phyloP scores from a whole-genome alignment of 2,329 filamentous ascomycete genomes.

The Beauveria australis region DNA sequence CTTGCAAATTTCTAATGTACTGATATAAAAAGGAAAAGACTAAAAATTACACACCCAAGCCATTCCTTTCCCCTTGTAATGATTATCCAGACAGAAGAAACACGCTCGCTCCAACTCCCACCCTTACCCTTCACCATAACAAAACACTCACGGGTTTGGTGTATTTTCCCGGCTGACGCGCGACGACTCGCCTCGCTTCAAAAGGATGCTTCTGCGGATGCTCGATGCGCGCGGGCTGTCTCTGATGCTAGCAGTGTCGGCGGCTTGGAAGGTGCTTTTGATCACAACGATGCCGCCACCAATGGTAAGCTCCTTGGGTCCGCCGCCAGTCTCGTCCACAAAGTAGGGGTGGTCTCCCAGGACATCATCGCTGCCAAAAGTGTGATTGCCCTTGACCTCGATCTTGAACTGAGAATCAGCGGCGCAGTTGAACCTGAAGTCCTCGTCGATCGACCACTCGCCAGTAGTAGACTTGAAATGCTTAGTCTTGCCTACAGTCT shows the following conservation, averaged over 20 bases:
- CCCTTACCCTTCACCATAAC: not conserved
- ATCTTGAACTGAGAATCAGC: slow-evolving; percentile 83
- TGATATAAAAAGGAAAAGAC: not conserved
- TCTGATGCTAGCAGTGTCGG: slow-evolving; percentile 33
- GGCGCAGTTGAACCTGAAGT: slow-evolving; percentile 68
- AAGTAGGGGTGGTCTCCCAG: slow-evolving; percentile 86
- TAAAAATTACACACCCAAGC: not conserved
- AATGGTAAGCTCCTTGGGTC: slow-evolving; percentile 66
- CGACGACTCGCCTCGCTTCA: slow-evolving; percentile 37
- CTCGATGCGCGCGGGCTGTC: slow-evolving; percentile 38
- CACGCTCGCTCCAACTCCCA: not conserved
- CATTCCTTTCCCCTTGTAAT: not conserved
- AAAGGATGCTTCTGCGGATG: slow-evolving; percentile 46
- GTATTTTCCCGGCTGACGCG: slow-evolving; percentile 35
- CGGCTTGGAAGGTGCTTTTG: slow-evolving; percentile 60
- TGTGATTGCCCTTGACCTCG: slow-evolving; percentile 75
- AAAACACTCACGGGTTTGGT: slow-evolving; percentile 24
- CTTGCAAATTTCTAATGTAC: not conserved
- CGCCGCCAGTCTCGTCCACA: slow-evolving; percentile 69
- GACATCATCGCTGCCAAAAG: slow-evolving; percentile 73
- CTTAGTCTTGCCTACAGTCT: slow-evolving; percentile 86
- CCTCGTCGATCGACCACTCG: slow-evolving; percentile 64
- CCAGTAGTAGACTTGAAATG: slow-evolving; percentile 68
- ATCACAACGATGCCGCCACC: slow-evolving; percentile 66
- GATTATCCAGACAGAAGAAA: slow-evolving; percentile 9